Base-by-base conservation (phyloP, 2,329 filamentous ascomycete genomes). In the Alternaria consortialis region DNA sequence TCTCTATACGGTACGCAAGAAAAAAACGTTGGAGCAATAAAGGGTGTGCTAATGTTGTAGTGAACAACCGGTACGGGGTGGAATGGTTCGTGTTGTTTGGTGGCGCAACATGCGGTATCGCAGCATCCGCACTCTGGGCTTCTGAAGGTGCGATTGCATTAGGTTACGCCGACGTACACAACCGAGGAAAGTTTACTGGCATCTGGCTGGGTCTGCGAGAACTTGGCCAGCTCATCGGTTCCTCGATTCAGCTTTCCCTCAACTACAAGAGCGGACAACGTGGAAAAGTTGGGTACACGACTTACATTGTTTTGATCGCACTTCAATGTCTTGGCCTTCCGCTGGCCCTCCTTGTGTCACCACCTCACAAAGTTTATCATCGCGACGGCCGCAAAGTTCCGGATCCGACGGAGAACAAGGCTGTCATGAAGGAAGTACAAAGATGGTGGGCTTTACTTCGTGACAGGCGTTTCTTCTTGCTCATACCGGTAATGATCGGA, bases 131-230 rank as follows among this genome's bases (percentile, higher is more conserved):
- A 17, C 69, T 81, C 20, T 81, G 79, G 79, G 78, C 77, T 5
- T 74, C 77, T 31, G 79, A 81, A 65, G 79, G 77, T 25, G 79
- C 79, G 11, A 79, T 81, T 55, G 78, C 73, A 0, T 74, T 83
- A 1, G 81, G 81, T 2, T 84, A 84, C 53, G 81, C 81, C 5
- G 80, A 82, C 23, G 73, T 82, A 27, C 74, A 82, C 51, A 80
- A 84, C 55, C 76, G 83, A 34, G 83, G 82, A 39, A 81, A 79
- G 64, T 81, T 76, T 60, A 79, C 77, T 64, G 83, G 82, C 2
- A 85, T 85, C 36, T 86, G 84, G 84, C 81, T 86, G 5, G 82
- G 83, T 7, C 80, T 86, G 7, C 80, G 83, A 7, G 83, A 85
- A 58, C 78, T 85, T 7, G 84, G 84, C 1, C 84, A 85, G 56